Conservation (phyloP, 148 eudicot species). For the Mesembryanthemum crystallinum region DNA sequence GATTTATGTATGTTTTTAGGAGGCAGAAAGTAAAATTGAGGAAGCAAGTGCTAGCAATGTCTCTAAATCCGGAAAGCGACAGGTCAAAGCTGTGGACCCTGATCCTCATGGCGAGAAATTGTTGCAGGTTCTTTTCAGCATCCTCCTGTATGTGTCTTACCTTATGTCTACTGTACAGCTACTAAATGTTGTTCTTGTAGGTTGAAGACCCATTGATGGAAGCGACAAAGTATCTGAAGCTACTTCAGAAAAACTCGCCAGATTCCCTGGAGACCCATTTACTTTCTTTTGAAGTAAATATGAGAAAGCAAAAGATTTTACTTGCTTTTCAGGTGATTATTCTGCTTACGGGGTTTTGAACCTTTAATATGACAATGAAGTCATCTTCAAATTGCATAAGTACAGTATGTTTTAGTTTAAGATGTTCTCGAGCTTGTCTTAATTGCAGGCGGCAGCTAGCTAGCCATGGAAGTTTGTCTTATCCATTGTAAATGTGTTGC, state of each 20-base stretch:
- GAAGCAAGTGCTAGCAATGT: conserved; percentile 59
- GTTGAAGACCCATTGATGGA: conserved; percentile 89
- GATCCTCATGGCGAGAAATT: conserved; percentile 94
- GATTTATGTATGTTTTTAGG: conserved; percentile 44
- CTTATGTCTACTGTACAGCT: not conserved
- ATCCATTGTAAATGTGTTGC: not conserved
- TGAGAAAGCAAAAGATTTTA: conserved; percentile 82
- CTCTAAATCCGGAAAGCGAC: conserved; percentile 76
- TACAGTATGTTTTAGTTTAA: not conserved
- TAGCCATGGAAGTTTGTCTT: not conserved
- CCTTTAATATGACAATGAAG: not conserved
- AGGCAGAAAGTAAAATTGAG: conserved; percentile 89
- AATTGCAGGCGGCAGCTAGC: not conserved
- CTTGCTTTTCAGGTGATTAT: conserved; percentile 82
- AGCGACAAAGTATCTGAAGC: conserved; percentile 88
- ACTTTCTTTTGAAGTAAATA: conserved; percentile 84
- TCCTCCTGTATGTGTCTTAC: not conserved
- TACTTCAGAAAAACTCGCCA: conserved; percentile 84
- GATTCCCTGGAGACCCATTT: conserved; percentile 81
- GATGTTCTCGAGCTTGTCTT: not conserved
- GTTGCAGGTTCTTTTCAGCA: conserved; percentile 53
- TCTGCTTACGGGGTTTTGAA: not conserved
- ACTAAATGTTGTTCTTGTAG: conserved; percentile 35
- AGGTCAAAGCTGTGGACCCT: conserved; percentile 76
- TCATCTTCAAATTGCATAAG: not conserved